Evolutionary conservation across 805 yeast genomes (phyloP), one percentile per base, ranked within the genome.

Genomic region (Millerago galiae): DNA sequence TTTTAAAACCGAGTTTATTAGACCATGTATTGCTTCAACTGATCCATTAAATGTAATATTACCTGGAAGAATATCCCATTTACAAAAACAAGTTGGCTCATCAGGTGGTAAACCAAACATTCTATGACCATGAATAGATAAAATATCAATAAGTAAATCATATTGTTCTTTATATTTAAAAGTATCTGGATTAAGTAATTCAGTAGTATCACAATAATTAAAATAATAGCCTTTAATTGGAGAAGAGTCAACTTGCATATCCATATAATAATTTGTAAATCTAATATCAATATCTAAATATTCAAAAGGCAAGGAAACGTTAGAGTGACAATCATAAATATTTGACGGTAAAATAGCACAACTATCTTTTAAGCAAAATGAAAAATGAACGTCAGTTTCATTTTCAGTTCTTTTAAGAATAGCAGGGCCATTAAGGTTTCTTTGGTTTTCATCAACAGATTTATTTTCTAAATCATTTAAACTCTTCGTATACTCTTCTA

Each of bases 191-290:
- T 52, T 44, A 8, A 61, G 43, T 3, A 56, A 33, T 1, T 39
- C 29, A 8, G 18, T 34, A 24, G 50, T 40, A 14, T 43, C 48
- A 15, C 46, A 43, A 0, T 44, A 37, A 11, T 51, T 39, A 7
- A 54, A 35, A 28, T 56, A 51, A 26, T 52, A 48, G 0, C 75
- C 77, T 5, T 55, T 59, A 3, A 80, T 58, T 1, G 90, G 87
- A 11, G 83, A 70, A 32, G 81, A 68, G 49, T 85, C 79, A 1
- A 83, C 83, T 54, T 88, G 91, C 47, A 91, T 58, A 56, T 91
- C 96, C 96, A 93, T 90, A 56, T 91, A 93, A 60, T 84, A 93
- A 53, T 88, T 85, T 14, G 91, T 83, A 61, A 88, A 83, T 42
- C 98, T 68, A n/a, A 87, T 68, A 57, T 89, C 97, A 24, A 86